Evolutionary conservation across 768 basidiomycete genomes (phyloP).

Genomic region (Tulasnella calospora): DNA sequence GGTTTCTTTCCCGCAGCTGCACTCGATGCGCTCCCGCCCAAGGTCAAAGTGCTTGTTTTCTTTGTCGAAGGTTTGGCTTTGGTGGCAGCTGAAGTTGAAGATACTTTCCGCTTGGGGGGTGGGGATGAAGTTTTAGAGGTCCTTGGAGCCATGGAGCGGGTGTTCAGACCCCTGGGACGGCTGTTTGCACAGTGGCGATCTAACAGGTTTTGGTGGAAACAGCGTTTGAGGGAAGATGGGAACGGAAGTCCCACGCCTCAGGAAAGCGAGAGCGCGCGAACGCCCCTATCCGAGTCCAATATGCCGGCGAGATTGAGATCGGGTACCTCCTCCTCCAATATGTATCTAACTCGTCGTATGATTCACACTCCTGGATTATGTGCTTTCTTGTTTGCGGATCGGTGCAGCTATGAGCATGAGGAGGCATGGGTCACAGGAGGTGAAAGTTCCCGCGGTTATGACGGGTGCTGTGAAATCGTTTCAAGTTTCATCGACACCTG

Average conservation of each 20-base stretch:
- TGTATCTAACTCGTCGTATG: no score
- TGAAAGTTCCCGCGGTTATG: no score
- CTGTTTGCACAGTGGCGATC: neutral
- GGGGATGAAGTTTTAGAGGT: neutral
- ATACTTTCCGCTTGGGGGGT: neutral
- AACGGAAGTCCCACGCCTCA: neutral
- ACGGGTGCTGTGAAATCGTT: no score
- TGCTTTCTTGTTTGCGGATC: no score
- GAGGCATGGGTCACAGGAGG: no score
- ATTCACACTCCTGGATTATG: no score
- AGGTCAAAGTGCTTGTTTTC: constrained; percentile 18
- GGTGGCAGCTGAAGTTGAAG: neutral
- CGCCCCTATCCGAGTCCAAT: no score
- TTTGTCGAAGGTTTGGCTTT: constrained; percentile 19
- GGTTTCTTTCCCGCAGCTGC: neutral
- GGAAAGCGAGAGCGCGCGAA: no score
- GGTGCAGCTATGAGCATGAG: no score
- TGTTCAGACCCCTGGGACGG: neutral
- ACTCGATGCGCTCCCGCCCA: neutral
- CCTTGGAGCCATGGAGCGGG: neutral
- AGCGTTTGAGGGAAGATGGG: neutral
- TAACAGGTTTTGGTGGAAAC: neutral
- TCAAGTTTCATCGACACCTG: no score
- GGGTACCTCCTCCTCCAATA: no score
- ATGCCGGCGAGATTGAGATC: no score